Evolutionary conservation across 441 rosid species (phyloP).

Genomic region (Populus hybrid): DNA sequence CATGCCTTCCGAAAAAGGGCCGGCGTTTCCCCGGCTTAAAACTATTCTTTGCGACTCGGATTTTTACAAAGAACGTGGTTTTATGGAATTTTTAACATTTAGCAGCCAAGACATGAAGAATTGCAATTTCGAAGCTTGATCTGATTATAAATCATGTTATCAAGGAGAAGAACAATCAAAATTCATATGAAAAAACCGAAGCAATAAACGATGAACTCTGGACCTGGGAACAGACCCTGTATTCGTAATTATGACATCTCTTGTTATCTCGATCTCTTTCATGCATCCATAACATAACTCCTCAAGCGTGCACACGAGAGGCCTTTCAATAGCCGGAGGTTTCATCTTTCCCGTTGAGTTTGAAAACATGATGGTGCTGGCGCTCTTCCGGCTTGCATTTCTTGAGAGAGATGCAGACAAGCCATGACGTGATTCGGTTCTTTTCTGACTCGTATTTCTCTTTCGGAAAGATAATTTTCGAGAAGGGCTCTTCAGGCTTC

Average conservation of each 20-base stretch:
- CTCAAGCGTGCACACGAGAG: conserved; percentile 78
- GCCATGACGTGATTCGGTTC: conserved; percentile 21
- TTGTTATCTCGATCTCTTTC: conserved; percentile 68
- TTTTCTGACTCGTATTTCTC: conserved; percentile 35
- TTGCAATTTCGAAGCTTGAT: background rate
- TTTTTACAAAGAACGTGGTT: background rate
- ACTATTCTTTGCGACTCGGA: too few relatives aligned
- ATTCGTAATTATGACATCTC: conserved; percentile 54
- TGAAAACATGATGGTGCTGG: conserved; percentile 66
- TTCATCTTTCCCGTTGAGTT: conserved; percentile 57
- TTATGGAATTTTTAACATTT: background rate
- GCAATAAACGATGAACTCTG: background rate
- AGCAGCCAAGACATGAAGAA: background rate
- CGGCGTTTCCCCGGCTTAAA: background rate
- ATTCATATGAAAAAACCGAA: background rate
- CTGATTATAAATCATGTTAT: background rate
- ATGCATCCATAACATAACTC: conserved; percentile 76
- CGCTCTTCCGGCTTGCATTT: conserved; percentile 29
- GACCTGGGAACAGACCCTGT: conserved; percentile 47
- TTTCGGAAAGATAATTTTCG: conserved; percentile 24
- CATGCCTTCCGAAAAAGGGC: background rate
- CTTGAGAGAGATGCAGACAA: conserved; percentile 21
- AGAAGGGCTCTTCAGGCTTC: conserved; percentile 39
- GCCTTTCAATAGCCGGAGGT: conserved; percentile 55
- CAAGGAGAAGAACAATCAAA: background rate